Evolutionary conservation across 768 basidiomycete species (phyloP).

Genomic region (Nidularia sp.): DNA sequence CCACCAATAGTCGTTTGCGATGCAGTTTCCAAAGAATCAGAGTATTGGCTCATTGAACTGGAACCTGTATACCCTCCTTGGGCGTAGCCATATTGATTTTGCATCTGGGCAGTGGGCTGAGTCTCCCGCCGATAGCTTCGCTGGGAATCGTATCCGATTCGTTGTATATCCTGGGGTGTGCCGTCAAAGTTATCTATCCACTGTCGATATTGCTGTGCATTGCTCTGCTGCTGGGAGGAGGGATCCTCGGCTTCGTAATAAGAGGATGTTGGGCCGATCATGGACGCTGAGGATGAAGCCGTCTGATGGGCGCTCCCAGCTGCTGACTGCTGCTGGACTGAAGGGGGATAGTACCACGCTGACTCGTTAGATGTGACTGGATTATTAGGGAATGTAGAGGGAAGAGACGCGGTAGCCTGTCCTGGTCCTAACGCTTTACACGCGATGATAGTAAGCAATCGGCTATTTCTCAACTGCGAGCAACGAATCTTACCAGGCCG

Average conservation of each 20-base stretch:
- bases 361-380: slow-evolving; percentile 4
- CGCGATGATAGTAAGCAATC: too few relatives aligned
- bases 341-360: slow-evolving; percentile 15
- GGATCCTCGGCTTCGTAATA: slow-evolving; percentile 47
- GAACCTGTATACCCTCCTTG: slow-evolving; percentile 20
- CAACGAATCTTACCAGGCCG: too few relatives aligned
- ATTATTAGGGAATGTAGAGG: not conserved
- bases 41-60: slow-evolving; percentile 13
- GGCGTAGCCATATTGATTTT: slow-evolving; percentile 20
- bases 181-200: slow-evolving; percentile 28
- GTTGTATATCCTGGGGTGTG: slow-evolving; percentile 16
- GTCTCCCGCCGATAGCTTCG: slow-evolving; percentile 12
- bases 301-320: slow-evolving; percentile 6
- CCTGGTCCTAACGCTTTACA: too few relatives aligned
- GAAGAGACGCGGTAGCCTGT: too few relatives aligned
- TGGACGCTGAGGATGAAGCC: slow-evolving; percentile 22
- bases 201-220: slow-evolving; percentile 36
- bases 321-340: not conserved
- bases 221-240: slow-evolving; percentile 17
- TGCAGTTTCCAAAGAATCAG: slow-evolving; percentile 7
- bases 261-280: slow-evolving; percentile 53
- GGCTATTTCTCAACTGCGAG: too few relatives aligned
- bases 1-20: slow-evolving; percentile 12
- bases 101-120: slow-evolving; percentile 7
- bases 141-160: slow-evolving; percentile 4